A percentile compares a stretch with the other conserved stretches of the same genome.
Evolutionary conservation across 2,329 filamentous ascomycete genomes (phyloP).

Genomic region (Colletotrichum sansevieriae): DNA sequence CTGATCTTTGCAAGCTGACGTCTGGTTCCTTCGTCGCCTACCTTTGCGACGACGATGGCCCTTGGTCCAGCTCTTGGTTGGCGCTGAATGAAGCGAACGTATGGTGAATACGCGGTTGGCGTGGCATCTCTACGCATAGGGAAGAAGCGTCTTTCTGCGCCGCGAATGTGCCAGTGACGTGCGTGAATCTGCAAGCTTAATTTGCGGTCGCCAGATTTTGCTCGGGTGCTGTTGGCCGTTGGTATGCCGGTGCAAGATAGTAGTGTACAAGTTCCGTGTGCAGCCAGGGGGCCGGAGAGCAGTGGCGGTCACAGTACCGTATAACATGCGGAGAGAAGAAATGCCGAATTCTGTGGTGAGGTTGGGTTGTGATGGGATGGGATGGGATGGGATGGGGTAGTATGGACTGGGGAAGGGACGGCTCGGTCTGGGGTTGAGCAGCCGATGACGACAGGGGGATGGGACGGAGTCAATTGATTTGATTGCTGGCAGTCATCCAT

Average conservation of each 20-base stretch:
- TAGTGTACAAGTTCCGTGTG: conserved; percentile 6
- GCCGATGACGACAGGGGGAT: no score
- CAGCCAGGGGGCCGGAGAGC: not conserved
- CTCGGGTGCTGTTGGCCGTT: conserved; percentile 17
- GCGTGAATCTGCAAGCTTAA: conserved; percentile 23
- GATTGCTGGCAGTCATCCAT: no score
- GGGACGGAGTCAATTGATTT: no score
- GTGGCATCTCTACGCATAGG: not conserved
- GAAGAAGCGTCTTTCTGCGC: conserved; percentile 8
- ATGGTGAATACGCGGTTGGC: conserved; percentile 6
- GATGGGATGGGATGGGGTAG: not conserved
- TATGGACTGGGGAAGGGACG: conserved; percentile 9
- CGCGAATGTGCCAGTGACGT: conserved; percentile 1
- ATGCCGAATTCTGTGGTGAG: conserved; percentile 18
- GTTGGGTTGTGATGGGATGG: not conserved
- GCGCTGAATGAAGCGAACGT: not conserved
- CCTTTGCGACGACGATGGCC: not conserved
- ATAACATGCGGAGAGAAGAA: conserved; percentile 20
- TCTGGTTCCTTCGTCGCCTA: not conserved
- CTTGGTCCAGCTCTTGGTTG: not conserved
- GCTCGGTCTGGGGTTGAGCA: not conserved
- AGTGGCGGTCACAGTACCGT: not conserved
- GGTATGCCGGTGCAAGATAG: conserved; percentile 21
- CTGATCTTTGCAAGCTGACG: conserved; percentile 3
- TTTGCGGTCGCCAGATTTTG: conserved; percentile 24